A percentile compares a stretch with the other conserved stretches of the same genome.
phyloP scores from a whole-genome alignment of 352 stramenopile genomes.

The Phytophthora multivora region DNA sequence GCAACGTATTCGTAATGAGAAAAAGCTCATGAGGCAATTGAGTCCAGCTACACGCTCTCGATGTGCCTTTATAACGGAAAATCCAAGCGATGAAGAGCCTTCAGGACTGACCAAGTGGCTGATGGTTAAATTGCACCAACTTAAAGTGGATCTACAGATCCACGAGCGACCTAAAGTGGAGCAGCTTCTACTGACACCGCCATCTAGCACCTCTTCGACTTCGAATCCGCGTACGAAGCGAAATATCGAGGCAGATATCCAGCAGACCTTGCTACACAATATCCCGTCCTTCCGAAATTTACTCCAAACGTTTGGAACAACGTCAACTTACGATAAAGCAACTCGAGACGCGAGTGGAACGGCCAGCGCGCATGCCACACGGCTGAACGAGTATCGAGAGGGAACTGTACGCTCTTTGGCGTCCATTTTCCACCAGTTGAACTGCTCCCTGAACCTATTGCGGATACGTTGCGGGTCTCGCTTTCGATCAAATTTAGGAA shows the following conservation, averaged over 20 bases:
- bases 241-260: slow-evolving; percentile 8
- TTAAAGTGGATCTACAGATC: slow-evolving; percentile 43
- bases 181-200: slow-evolving; percentile 24
- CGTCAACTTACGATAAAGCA: slow-evolving; percentile 7
- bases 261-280: slow-evolving; percentile 26
- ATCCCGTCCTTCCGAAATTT: slow-evolving; percentile 39
- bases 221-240: slow-evolving; percentile 3
- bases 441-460: slow-evolving; percentile 26
- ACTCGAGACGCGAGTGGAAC: slow-evolving; percentile 8
- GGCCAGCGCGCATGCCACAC: slow-evolving; percentile 18
- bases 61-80: slow-evolving; percentile 32
- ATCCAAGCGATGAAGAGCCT: slow-evolving; percentile 14
- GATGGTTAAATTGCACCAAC: slow-evolving; percentile 40
- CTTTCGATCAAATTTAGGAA: slow-evolving; percentile 5
- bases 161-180: slow-evolving; percentile 33
- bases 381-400: slow-evolving; percentile 28
- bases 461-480: slow-evolving; percentile 31
- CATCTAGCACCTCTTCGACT: slow-evolving; percentile 4
- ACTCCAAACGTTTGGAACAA: slow-evolving; percentile 19
- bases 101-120: slow-evolving; percentile 41
- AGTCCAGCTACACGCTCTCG: background rate
- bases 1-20: slow-evolving; percentile 42
- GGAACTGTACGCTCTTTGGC: slow-evolving; percentile 27
- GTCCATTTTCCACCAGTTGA: slow-evolving; percentile 31
- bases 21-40: slow-evolving; percentile 34